Base-by-base conservation (phyloP, 495 filamentous ascomycete genomes). In the Niebla homalea region DNA sequence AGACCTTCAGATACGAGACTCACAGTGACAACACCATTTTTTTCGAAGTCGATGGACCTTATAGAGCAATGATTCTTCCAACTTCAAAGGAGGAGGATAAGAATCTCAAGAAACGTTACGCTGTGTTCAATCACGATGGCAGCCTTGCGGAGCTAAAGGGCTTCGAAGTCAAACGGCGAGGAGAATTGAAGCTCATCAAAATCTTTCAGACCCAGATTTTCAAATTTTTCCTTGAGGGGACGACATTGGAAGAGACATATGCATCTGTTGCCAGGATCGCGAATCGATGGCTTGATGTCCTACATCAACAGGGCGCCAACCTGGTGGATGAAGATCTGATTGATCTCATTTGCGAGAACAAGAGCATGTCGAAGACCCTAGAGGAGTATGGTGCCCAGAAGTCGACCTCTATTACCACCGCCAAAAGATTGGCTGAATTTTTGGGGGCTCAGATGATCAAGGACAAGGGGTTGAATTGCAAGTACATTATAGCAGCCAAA, bases 201-300 rank as follows among this genome's bases (percentile, higher is more conserved):
- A 99, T 95, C 58, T 99, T 99, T 67, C 92, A 99, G 66, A 84
- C 87, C 32, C 92, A 97, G 60, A 94, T 99, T 60, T 99, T 99
- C 79, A 94, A 92, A 62, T 97, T 97, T 70, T 99, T 99, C 68
- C 67, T 99, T 5, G 90, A 97, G 63, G 92, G 92, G 2, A 73
- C 72, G 21, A 93, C 85, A 2, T 67, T 99, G 46, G 67, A 75
- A 2, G 90, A 97, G 64, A 95, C 89, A 12, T 99, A 99, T 60
- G 80, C 73, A 22, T 78, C 89, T 2, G 93, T 97, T 7, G 90
- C 92, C 47, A 93, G 85, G 55, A 85, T 96, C n/a, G 92, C 93
- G 7, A 90, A 99, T 58, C 76, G 79, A 50, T 99, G 92, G 92
- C 67, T 99, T 15, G 93, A 99, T 62, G 89, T 99, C 22, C 72